A percentile compares a stretch with the other conserved stretches of the same genome.
Conservation (phyloP, 768 basidiomycete genomes). For the Suillus americanus region DNA sequence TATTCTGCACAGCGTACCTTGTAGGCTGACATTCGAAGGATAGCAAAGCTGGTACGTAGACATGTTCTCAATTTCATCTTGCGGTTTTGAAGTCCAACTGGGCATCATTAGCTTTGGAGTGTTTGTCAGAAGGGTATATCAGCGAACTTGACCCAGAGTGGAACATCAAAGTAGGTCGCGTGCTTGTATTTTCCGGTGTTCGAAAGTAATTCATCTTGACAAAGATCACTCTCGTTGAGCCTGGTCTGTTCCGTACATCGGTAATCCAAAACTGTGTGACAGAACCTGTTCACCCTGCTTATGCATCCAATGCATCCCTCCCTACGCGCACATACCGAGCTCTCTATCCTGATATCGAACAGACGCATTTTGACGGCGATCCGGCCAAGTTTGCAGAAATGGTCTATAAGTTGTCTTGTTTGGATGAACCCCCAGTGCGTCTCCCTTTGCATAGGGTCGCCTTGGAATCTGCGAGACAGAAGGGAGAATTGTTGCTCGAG, state of each 20-base stretch:
- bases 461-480: constrained; percentile 19
- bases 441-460: constrained; percentile 26
- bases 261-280: constrained; percentile 8
- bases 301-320: constrained; percentile 26
- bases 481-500: constrained; percentile 19
- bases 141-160: constrained; percentile 35
- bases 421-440: constrained; percentile 17
- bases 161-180: constrained; percentile 32
- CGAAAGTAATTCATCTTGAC: not conserved
- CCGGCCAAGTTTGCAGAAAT: constrained; percentile 22
- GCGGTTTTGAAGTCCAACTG: not conserved
- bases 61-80: not conserved
- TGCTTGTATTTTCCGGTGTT: not conserved
- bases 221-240: constrained; percentile 23
- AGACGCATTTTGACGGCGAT: constrained; percentile 24
- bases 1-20: not conserved
- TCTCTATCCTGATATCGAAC: constrained; percentile 16
- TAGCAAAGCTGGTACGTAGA: constrained; percentile 24
- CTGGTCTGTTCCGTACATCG: constrained; percentile 26
- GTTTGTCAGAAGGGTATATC: constrained; percentile 29
- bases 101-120: constrained; percentile 30
- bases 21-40: constrained; percentile 11
- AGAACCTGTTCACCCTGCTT: constrained; percentile 17
- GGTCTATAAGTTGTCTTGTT: constrained; percentile 17
- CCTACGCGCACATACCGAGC: constrained; percentile 23